Evolutionary conservation across 148 eudicot species (phyloP).

Genomic region (Chenopodium berlandieri): DNA sequence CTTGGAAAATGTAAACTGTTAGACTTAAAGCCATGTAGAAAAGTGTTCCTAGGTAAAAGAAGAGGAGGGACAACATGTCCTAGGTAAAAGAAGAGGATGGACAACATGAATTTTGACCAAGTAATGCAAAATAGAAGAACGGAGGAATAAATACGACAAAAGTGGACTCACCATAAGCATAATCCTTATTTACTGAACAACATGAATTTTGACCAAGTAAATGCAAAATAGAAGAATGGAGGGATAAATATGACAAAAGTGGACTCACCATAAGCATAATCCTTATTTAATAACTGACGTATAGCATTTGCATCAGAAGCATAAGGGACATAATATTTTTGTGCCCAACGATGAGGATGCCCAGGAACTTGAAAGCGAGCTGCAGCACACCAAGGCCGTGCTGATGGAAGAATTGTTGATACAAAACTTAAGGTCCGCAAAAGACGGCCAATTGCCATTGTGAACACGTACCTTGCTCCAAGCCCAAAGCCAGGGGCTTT

Average conservation of each 20-base stretch:
- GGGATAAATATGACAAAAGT: background rate
- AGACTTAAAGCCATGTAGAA: background rate
- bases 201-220: background rate
- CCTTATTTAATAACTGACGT: conserved; percentile 54
- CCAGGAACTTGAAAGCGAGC: conserved; percentile 68
- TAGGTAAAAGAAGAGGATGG: no score
- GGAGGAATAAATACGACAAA: background rate
- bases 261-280: conserved; percentile 69
- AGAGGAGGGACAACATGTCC: background rate
- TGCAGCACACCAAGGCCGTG: conserved; percentile 97
- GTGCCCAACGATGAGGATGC: conserved; percentile 93
- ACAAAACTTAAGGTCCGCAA: conserved; percentile 77
- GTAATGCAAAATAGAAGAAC: no score
- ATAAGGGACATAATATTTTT: conserved; percentile 91
- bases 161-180: conserved; percentile 60
- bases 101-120: background rate
- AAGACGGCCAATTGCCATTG: conserved; percentile 90
- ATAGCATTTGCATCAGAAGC: conserved; percentile 70
- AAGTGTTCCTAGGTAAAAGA: background rate
- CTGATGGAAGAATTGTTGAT: conserved; percentile 85
- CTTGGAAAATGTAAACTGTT: background rate
- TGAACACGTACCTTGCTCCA: conserved; percentile 93
- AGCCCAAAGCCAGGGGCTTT: conserved; percentile 98
- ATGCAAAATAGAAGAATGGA: background rate
- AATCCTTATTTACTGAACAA: conserved; percentile 41